Percentiles rank a stretch among this genome's conserved stretches.
phyloP scores from a whole-genome alignment of 2,329 filamentous ascomycete genomes.

The Elsinoe perseae region DNA sequence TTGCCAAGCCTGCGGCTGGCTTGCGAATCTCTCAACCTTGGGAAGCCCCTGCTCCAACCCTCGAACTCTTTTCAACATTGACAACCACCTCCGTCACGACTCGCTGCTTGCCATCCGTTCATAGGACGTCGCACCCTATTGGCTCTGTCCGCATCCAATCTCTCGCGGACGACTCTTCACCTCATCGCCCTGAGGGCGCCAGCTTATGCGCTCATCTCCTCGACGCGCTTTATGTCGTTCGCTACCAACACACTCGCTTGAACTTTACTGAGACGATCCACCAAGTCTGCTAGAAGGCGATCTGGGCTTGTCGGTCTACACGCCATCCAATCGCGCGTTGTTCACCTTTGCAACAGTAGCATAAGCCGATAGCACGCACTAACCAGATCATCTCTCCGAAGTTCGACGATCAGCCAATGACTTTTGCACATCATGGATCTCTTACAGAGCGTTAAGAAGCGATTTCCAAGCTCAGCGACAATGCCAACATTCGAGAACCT shows the following conservation, averaged over 20 bases:
- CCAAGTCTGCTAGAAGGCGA: neutral
- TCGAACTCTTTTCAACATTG: constrained; percentile 7
- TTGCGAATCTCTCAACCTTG: constrained; percentile 5
- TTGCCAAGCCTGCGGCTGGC: neutral
- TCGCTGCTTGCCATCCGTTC: neutral
- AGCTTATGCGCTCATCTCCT: constrained; percentile 14
- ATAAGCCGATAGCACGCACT: neutral
- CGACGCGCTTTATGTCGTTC: constrained; percentile 12
- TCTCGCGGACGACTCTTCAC: neutral
- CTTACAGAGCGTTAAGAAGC: constrained; percentile 38
- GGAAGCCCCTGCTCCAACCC: constrained; percentile 3
- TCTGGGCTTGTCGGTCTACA: neutral
- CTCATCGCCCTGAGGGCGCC: neutral
- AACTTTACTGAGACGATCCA: neutral
- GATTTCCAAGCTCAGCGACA: constrained; percentile 38
- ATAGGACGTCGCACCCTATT: neutral
- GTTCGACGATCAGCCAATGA: neutral
- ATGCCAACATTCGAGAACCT: constrained; percentile 39
- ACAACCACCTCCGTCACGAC: neutral
- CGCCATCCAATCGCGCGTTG: neutral
- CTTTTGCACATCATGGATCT: constrained; percentile 33
- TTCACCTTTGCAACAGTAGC: neutral
- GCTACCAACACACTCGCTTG: constrained; percentile 14
- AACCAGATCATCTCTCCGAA: neutral
- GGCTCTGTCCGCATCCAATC: neutral